Evolutionary conservation across 192 early-diverging fungal species (phyloP), one percentile per base, ranked within the genome.

Genomic region (Coemansia sp.): DNA sequence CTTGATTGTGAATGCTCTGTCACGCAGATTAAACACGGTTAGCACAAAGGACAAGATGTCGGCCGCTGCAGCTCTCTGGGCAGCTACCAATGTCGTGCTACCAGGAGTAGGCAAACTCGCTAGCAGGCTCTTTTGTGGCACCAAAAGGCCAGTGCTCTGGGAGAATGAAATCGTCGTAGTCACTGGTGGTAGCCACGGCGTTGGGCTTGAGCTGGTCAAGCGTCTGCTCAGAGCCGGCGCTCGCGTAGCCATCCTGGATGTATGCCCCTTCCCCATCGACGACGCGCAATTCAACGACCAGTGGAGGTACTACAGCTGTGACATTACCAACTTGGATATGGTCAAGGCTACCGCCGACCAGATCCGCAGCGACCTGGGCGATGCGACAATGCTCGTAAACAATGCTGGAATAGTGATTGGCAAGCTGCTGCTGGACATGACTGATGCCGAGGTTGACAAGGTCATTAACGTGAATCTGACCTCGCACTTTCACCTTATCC

Each of bases 301-400:
- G 36, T 79, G 76, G 67, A 43, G 60, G 6, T 65, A 72, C 56
- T 83, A 79, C 76, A 18, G 20, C 33, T 75, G 72, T 48, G 82
- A 83, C 61, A 53, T 83, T 23, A 68, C 62, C 34, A 45, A 68
- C 61, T 21, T 66, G 31, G 64, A 71, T 0, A 55, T 65, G 39
- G 57, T 76, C 64, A 72, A 75, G 52, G 45, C 63, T 6, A 65
- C 62, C 4, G 72, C 73, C 11, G 65, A 48, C n/a, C 59, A 50
- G 26, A 66, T 83, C 28, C 61, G 63, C 10, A 58, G 28, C 23
- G 75, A 90, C 70, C 66, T 88, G 2, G 93, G 91, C 13, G 71
- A 87, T 53, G 89, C 91, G 13, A 95, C 91, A 5, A 87, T 93
- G 62, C 59, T 95, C 2, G 69, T 95, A 42, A 93, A 93, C 73